Base-by-base conservation (phyloP, 129 eudicot genomes). In the Deinandra increscens region DNA sequence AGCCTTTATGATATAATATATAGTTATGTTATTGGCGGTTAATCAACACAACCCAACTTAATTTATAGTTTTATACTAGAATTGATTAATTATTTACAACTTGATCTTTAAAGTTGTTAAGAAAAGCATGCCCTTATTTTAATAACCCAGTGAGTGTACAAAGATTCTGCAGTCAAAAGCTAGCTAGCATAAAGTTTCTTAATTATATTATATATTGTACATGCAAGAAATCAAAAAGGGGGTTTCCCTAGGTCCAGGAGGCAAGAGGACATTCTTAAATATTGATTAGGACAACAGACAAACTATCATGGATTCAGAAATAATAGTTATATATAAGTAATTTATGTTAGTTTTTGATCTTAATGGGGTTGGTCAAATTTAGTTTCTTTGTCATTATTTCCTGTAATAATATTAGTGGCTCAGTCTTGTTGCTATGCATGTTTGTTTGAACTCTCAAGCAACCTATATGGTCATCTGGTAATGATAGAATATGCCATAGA, bases 111-210 rank as follows among this genome's bases (percentile, higher is more conserved):
- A 75, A 44, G 74, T 13, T 15, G 12, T 39, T 26, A 74, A 37
- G 4, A 17, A 64, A 60, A 42, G 31, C 67, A 75, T 44, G 10
- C 50, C 31, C 22, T 4, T 64, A 36, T 68, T 49, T 45, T 68
- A 46, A 45, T 59, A 45, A 69, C 37, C 64, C 80, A 68, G 74
- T 18, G 12, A 76, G 54, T 46, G 64, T 59, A 76, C 63, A 60
- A 76, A 68, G 55, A 68, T 76, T 68, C 75, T 42, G 22, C n/a
- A 14, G 80, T 75, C 80, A 75, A 75, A 68, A 45, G 18, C 64
- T 58, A 29, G 33, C 42, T 15, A 61, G 4, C 37, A 51, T n/a
- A 74, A 50, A 65, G 71, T 50, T 65, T 54, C 15, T 64, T 72
- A 14, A 58, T n/a, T 58, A 37, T 38, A 62, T 62, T 44, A 51